Evolutionary conservation across 2,329 filamentous ascomycete species (phyloP).

Genomic region (Aspergillus pseudoviridinutans): DNA sequence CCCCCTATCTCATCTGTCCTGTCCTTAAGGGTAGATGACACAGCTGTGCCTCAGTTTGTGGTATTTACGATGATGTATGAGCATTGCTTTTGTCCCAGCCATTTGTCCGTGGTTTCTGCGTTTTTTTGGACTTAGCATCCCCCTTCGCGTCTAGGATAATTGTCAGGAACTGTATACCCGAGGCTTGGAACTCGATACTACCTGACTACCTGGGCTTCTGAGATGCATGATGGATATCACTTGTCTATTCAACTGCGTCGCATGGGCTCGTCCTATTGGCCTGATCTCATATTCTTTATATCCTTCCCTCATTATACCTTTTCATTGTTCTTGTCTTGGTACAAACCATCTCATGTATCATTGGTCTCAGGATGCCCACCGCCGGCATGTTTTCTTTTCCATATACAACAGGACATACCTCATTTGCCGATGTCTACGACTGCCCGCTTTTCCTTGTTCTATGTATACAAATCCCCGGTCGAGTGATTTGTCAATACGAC

Average conservation of each 20-base stretch:
- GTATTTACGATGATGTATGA: neutral
- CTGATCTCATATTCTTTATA: constrained; percentile 4
- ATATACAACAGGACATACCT: constrained; percentile 6
- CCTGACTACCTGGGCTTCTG: constrained; percentile 4
- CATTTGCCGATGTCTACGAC: constrained; percentile 1
- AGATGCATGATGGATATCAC: constrained; percentile 9
- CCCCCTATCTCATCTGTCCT: neutral
- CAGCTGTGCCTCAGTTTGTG: neutral
- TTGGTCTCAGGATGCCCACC: neutral
- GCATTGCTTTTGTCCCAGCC: neutral
- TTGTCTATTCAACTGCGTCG: constrained; percentile 4
- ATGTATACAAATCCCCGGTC: neutral
- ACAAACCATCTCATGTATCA: neutral
- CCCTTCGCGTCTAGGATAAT: constrained; percentile 20
- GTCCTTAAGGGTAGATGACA: neutral
- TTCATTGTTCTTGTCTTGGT: neutral
- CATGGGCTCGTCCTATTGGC: neutral
- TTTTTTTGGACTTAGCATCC: constrained; percentile 21
- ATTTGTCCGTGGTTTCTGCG: constrained; percentile 15
- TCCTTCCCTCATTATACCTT: neutral
- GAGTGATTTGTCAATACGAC: neutral
- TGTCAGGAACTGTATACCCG: constrained; percentile 11
- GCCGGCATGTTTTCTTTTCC: constrained; percentile 1
- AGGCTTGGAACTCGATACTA: constrained; percentile 3
- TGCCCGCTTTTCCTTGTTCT: neutral